A percentile compares a stretch with the other conserved stretches of the same genome.
phyloP scores from a whole-genome alignment of 1,284 basidiomycete genomes.

The Trametes pubescens region DNA sequence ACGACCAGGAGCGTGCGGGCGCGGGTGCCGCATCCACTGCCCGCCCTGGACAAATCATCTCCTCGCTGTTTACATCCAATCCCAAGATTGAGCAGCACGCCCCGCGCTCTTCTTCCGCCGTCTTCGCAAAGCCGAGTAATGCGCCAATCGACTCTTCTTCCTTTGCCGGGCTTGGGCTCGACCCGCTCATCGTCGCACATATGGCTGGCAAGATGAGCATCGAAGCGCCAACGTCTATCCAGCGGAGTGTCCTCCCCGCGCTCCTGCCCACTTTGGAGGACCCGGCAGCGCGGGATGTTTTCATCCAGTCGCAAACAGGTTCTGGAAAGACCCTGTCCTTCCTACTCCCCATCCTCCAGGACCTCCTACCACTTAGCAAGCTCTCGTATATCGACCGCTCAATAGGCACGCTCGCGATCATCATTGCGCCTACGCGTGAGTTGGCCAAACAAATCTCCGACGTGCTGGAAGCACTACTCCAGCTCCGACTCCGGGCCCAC shows the following conservation, averaged over 20 bases:
- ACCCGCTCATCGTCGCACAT: conserved; percentile 85
- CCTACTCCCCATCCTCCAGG: conserved; percentile 95
- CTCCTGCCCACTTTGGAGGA: conserved; percentile 62
- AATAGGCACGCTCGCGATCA: conserved; percentile 92
- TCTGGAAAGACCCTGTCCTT: conserved; percentile 98
- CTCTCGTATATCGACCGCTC: conserved; percentile 88
- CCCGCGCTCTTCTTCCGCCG: conserved; percentile 39
- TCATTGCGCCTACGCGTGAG: conserved; percentile 95
- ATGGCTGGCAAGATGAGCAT: conserved; percentile 86
- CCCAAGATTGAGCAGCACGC: conserved; percentile 64
- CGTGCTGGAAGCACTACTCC: conserved; percentile 70
- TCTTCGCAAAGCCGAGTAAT: conserved; percentile 74
- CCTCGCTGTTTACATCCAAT: conserved; percentile 90
- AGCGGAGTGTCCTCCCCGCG: conserved; percentile 82
- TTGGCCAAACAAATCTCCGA: conserved; percentile 93
- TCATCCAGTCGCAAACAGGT: conserved; percentile 98
- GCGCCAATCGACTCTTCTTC: conserved; percentile 84
- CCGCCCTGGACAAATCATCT: conserved; percentile 78
- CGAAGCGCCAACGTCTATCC: conserved; percentile 90
- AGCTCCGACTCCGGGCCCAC: conserved; percentile 75
- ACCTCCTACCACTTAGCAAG: conserved; percentile 88
- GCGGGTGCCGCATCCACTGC: conserved; percentile 39
- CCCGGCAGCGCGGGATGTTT: conserved; percentile 74
- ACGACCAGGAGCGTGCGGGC: conserved; percentile 27
- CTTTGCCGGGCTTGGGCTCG: conserved; percentile 80